A percentile compares a stretch with the other conserved stretches of the same genome.
These are phyloP conservation scores for Beauveria varroae DNA, from an alignment of 2,329 filamentous ascomycete species.

Conservation along the genomic window DNA sequence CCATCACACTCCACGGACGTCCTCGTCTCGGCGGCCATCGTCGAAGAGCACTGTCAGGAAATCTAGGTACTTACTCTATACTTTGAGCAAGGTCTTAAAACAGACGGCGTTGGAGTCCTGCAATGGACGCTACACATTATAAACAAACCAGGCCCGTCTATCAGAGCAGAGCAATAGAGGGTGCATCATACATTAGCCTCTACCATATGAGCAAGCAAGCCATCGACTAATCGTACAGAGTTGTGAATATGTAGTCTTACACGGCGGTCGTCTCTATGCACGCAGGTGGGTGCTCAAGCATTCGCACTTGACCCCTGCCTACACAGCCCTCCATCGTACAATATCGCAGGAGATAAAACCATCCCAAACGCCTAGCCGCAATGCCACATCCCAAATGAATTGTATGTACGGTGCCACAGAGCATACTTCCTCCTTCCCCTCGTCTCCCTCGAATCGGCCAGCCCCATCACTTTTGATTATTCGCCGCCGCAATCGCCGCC, in stretches of 20 bases:
- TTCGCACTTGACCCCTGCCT: background rate
- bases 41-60: too few species aligned
- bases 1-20: too few species aligned
- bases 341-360: background rate
- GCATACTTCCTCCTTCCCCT: background rate
- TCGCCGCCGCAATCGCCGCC: conserved; percentile 18
- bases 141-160: too few species aligned
- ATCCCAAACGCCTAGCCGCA: conserved; percentile 1
- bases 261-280: background rate
- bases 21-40: too few species aligned
- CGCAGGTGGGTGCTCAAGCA: background rate
- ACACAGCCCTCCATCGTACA: background rate
- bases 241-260: background rate
- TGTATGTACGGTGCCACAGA: background rate
- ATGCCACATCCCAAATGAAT: background rate
- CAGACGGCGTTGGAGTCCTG: too few species aligned
- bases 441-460: background rate
- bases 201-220: background rate
- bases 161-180: too few species aligned
- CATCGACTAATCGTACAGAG: background rate
- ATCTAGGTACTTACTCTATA: too few species aligned
- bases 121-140: too few species aligned
- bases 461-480: background rate
- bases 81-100: too few species aligned
- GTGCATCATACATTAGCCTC: background rate